phyloP scores from a whole-genome alignment of 1,284 basidiomycete genomes.

The Earliella scabrosa region DNA sequence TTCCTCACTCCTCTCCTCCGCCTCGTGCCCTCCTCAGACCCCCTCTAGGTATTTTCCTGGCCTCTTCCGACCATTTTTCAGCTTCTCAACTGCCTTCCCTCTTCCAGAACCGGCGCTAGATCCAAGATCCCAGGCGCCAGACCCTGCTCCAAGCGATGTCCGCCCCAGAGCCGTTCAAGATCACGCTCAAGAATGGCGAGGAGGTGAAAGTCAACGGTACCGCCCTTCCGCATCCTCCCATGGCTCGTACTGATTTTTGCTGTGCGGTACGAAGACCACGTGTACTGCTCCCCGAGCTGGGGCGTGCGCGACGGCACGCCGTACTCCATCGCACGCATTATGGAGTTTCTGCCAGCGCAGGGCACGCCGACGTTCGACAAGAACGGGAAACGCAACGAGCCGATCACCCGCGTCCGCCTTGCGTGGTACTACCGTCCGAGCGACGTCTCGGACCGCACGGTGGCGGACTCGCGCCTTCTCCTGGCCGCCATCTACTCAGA shows the following conservation, averaged over 20 bases:
- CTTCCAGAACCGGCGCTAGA: slow-evolving; percentile 17
- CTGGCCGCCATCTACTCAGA: slow-evolving; percentile 96
- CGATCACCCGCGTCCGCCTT: slow-evolving; percentile 81
- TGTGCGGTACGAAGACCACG: slow-evolving; percentile 80
- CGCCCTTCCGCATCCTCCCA: slow-evolving; percentile 28
- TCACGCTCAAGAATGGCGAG: slow-evolving; percentile 75
- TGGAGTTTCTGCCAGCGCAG: slow-evolving; percentile 90
- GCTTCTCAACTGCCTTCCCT: slow-evolving; percentile 2
- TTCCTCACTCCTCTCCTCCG: too few relatives aligned
- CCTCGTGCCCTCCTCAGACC: too few relatives aligned
- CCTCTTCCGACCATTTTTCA: neutral
- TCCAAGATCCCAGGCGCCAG: slow-evolving; percentile 4
- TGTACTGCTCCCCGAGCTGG: slow-evolving; percentile 94
- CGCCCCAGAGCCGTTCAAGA: slow-evolving; percentile 31
- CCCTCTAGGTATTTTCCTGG: neutral
- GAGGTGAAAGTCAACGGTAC: slow-evolving; percentile 83
- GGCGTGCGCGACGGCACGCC: slow-evolving; percentile 89
- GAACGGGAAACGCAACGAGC: slow-evolving; percentile 58
- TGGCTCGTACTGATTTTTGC: slow-evolving; percentile 40
- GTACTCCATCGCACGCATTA: slow-evolving; percentile 93
- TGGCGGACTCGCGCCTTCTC: slow-evolving; percentile 87
- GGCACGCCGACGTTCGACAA: slow-evolving; percentile 49
- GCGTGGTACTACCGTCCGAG: slow-evolving; percentile 94
- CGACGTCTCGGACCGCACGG: slow-evolving; percentile 84
- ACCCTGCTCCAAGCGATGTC: slow-evolving; percentile 20